Percentiles rank a stretch among this genome's conserved stretches.
These are phyloP conservation scores for Epichloe bromicola DNA, from an alignment of 2,329 filamentous ascomycete genomes.

Conservation along the genomic window DNA sequence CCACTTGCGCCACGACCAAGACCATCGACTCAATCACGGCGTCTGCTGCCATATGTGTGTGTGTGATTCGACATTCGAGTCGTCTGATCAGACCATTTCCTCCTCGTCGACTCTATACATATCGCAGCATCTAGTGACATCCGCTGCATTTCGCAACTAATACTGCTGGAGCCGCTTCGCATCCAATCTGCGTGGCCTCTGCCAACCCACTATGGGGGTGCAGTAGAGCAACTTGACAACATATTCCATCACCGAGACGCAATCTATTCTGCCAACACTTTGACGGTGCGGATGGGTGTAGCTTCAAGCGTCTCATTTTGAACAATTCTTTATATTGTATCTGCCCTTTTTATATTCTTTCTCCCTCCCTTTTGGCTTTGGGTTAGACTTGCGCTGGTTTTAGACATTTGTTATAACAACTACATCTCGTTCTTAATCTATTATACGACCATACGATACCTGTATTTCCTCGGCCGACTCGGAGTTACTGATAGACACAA, in stretches of 20 bases:
- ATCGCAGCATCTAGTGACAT: conserved; percentile 1
- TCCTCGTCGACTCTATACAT: conserved; percentile 1
- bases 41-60: neutral
- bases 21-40: neutral
- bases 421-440: conserved; percentile 10
- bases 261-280: conserved; percentile 2
- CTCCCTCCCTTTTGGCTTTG: conserved; percentile 16
- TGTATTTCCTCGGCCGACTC: conserved; percentile 9
- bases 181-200: neutral
- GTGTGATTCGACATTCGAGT: neutral
- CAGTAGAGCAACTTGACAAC: conserved; percentile 8
- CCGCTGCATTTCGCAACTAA: conserved; percentile 3
- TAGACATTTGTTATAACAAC: conserved; percentile 19
- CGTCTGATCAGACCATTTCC: conserved; percentile 1
- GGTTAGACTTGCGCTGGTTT: conserved; percentile 27
- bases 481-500: conserved; percentile 9
- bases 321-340: conserved; percentile 1
- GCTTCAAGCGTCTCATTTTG: neutral
- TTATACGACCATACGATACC: conserved; percentile 8
- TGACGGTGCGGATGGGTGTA: conserved; percentile 16
- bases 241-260: conserved; percentile 7
- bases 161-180: conserved; percentile 1
- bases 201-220: conserved; percentile 10
- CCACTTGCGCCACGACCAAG: neutral
- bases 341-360: conserved; percentile 11